These are phyloP conservation scores for Neonectria sp. DNA, from an alignment of 2,329 filamentous ascomycete genomes.

Conservation along the genomic window DNA sequence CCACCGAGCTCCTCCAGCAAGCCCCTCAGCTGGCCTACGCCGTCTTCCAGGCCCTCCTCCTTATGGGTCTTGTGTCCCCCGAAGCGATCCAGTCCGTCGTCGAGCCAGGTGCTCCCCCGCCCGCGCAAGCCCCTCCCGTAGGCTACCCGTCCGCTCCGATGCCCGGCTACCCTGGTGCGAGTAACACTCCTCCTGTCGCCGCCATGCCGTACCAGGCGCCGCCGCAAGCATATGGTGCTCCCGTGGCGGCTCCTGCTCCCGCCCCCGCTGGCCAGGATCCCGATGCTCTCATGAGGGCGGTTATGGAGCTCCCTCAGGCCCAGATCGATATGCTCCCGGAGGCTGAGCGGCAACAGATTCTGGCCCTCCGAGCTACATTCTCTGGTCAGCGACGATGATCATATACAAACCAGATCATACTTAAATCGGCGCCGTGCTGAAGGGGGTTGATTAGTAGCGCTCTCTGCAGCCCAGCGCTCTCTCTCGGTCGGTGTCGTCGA, in stretches of 20 bases:
- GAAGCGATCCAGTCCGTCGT: slow-evolving; percentile 86
- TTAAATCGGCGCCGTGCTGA: background rate
- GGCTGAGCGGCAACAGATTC: slow-evolving; percentile 82
- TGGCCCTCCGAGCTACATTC: slow-evolving; percentile 80
- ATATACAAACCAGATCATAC: slow-evolving; percentile 11
- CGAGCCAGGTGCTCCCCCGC: slow-evolving; percentile 67
- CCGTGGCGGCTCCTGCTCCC: slow-evolving; percentile 50
- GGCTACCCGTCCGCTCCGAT: slow-evolving; percentile 55
- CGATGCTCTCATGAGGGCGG: slow-evolving; percentile 83
- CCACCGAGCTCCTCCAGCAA: slow-evolving; percentile 87
- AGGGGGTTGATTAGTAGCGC: background rate
- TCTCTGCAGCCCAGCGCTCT: background rate
- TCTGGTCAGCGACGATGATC: slow-evolving; percentile 57
- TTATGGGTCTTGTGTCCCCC: slow-evolving; percentile 93
- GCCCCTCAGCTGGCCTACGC: slow-evolving; percentile 95
- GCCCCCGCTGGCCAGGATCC: slow-evolving; percentile 67
- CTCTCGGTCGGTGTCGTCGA: slow-evolving; percentile 14
- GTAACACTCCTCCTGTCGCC: slow-evolving; percentile 65
- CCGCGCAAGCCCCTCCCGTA: slow-evolving; percentile 47
- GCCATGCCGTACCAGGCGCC: slow-evolving; percentile 64
- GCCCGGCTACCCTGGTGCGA: slow-evolving; percentile 57
- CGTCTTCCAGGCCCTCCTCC: slow-evolving; percentile 92
- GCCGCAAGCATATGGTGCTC: slow-evolving; percentile 55
- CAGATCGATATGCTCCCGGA: slow-evolving; percentile 86
- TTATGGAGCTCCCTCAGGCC: slow-evolving; percentile 84